Conservation (phyloP, 345 rosid genomes). For the Eucalyptus erythrocorys region DNA sequence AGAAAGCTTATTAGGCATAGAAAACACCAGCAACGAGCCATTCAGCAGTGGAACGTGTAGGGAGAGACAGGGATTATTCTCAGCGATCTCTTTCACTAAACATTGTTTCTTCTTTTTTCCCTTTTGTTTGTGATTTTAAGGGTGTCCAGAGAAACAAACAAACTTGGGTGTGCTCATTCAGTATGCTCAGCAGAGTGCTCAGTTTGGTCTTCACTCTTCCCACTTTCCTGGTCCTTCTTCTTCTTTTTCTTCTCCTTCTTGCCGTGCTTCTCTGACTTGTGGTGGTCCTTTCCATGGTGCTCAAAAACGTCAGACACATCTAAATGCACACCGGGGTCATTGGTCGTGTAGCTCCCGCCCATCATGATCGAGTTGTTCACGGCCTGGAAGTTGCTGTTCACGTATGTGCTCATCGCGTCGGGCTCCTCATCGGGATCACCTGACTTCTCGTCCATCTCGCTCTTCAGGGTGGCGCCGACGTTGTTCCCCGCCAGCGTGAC, state of each 20-base stretch:
- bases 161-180: neutral
- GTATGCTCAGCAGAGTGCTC: neutral
- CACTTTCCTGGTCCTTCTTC: slow-evolving; percentile 12
- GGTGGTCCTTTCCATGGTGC: neutral
- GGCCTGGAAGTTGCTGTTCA: slow-evolving; percentile 87
- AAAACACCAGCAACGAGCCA: neutral
- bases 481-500: slow-evolving; percentile 79
- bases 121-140: neutral
- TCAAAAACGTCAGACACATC: slow-evolving; percentile 39
- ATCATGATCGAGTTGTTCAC: slow-evolving; percentile 89
- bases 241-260: slow-evolving; percentile 20
- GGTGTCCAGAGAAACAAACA: neutral
- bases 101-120: neutral
- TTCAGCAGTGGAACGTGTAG: neutral
- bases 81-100: neutral
- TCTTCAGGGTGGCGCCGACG: slow-evolving; percentile 62
- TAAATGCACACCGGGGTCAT: slow-evolving; percentile 89
- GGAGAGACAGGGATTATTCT: neutral
- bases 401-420: slow-evolving; percentile 42
- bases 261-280: slow-evolving; percentile 4
- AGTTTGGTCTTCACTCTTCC: neutral
- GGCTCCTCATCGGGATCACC: slow-evolving; percentile 5
- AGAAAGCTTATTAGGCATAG: neutral
- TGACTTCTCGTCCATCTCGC: slow-evolving; percentile 38
- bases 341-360: slow-evolving; percentile 43